Evolutionary conservation across 192 early-diverging fungal genomes (phyloP), one percentile per base, ranked within the genome.

Genomic region (Umbelopsis ramanniana): DNA sequence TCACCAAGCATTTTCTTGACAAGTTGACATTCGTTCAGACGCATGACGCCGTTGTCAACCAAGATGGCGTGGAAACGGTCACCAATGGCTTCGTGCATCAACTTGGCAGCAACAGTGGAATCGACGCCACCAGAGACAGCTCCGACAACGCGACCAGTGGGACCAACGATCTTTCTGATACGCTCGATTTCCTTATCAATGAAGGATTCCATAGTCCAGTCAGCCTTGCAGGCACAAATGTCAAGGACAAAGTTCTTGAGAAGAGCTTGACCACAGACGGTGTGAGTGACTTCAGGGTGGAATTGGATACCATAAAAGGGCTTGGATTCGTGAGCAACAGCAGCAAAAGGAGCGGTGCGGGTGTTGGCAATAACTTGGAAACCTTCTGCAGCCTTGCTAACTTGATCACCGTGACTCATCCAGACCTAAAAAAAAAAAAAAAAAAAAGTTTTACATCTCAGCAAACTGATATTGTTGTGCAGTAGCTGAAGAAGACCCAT

Each of bases 281-380:
- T 97, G 83, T 99, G 97, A n/a, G 97, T 96, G 69, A 99, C 96
- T 80, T 99, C 97, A 48, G 97, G 97, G 84, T 99, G 97, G 92
- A 99, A 97, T 87, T 99, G 97, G 70, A 99, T 94, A 45, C 77
- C 97, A 81, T 92, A 99, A 74, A 96, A 91, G 12, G 87, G 83
- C 80, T 91, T 91, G 68, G 89, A 83, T 38, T 84, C 84, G 72
- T 96, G 92, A 68, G 89, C 92, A 69, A 98, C 89, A 46, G 96
- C 97, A 22, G 94, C 93, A 74, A 92, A 97, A 46, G 90, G 95
- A 67, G 96, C 91, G 54, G 96, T 97, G 50, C 78, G 74, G 53
- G 97, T 99, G 63, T 86, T 85, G 47, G 94, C 96, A 75, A 96
- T 92, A 46, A 93, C 84, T 26, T 77, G 84, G 88, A 99, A 99